Base-by-base conservation (phyloP, 1,139 yeast genomes). In the Suhomyces wounanorum region DNA sequence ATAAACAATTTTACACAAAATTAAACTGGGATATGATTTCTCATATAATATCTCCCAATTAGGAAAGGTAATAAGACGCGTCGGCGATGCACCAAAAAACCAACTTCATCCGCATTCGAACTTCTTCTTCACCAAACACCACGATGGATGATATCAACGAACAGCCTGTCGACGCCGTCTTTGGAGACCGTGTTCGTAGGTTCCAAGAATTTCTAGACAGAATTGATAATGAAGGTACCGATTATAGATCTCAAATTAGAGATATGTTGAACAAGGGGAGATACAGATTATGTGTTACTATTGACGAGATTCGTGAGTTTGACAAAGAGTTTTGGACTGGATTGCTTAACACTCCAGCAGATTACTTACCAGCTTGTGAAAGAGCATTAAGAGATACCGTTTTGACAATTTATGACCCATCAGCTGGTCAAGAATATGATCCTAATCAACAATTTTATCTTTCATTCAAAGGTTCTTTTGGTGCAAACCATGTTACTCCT, bases 401-500 rank as follows among this genome's bases (percentile, higher is more conserved):
- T 13, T 74, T 84, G 58, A 84, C 91, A 4, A 76, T 85, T 33
- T 84, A 78, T 61, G 87, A 84, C 60, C 83, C 85, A 3, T 67
- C 68, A 25, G 82, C 79, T 57, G 52, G 50, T 8, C 68, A 75
- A 44, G 77, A 77, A 26, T 70, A 85, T 43, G 85, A 80, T 52
- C 84, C 82, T 46, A 81, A 82, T 58, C 86, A 85, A 54, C 83
- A 80, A 53, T 89, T 87, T 64, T 86, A 87, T 61, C 72, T 94
- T 14, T 87, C 95, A 0, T 91, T 94, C 70, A 83, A 82, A 60
- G 99, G 99, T 44, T 85, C 98, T 0, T 91, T 94, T 68, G 99
- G 99, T 50, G 83, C 85, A 52, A 92, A 91, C 64, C 81, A 87
- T 51, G 85, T 92, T 31, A 87, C 92, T 18, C 97, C 99, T 26